These are phyloP conservation scores for Arabidopsis lyrata DNA, from an alignment of 441 rosid genomes.

Conservation along the genomic window DNA sequence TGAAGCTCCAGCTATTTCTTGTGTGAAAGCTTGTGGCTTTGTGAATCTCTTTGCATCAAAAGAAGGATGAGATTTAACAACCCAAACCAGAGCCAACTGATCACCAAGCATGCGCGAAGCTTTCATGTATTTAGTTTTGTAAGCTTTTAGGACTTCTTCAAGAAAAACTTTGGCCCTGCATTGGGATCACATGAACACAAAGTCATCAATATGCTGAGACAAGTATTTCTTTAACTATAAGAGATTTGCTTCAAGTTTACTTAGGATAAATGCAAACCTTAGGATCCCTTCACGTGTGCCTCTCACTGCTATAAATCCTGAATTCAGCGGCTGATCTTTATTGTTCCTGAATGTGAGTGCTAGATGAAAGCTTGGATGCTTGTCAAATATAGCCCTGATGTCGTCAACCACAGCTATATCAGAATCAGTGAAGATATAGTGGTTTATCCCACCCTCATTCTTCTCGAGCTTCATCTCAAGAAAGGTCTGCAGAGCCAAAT, in stretches of 20 bases:
- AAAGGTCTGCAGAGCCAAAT: conserved; percentile 60
- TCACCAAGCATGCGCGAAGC: conserved; percentile 98
- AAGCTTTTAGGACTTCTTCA: conserved; percentile 66
- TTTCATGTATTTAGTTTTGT: conserved; percentile 70
- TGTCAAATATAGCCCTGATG: conserved; percentile 63
- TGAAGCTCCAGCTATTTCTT: conserved; percentile 64
- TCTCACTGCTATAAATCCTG: conserved; percentile 93
- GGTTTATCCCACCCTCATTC: conserved; percentile 49
- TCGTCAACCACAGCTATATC: conserved; percentile 87
- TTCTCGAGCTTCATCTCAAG: conserved; percentile 66
- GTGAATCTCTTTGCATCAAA: conserved; percentile 73
- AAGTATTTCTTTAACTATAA: neutral
- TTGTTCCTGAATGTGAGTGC: conserved; percentile 96
- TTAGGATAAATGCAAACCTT: conserved; percentile 53
- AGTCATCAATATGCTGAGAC: conserved; percentile 2
- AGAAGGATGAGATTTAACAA: conserved; percentile 63
- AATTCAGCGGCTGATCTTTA: conserved; percentile 92
- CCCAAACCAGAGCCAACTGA: conserved; percentile 87
- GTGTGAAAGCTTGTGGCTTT: conserved; percentile 66
- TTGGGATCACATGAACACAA: conserved; percentile 10
- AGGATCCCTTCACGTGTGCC: conserved; percentile 79
- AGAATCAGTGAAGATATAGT: conserved; percentile 88
- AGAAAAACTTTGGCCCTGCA: conserved; percentile 83
- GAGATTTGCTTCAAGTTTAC: neutral
- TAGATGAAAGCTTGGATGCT: conserved; percentile 68